Conservation (phyloP, 805 yeast species). For the Metschnikowia anglica region DNA sequence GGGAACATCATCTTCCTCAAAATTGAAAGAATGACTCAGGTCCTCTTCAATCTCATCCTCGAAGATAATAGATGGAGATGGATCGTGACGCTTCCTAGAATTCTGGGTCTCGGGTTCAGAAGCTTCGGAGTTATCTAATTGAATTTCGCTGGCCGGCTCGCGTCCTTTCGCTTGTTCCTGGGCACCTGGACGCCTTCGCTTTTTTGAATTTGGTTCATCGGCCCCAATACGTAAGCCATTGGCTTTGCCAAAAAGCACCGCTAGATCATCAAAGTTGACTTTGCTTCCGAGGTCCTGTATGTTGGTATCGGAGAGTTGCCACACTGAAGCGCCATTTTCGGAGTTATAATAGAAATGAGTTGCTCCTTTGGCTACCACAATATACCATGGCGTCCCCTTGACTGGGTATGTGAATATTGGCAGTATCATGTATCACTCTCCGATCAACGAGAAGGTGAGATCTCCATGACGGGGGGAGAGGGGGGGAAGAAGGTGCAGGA, state of each 20-base stretch:
- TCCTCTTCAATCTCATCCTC: not conserved
- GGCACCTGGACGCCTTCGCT: not conserved
- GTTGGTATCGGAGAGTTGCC: slow-evolving; percentile 35
- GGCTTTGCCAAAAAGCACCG: slow-evolving; percentile 28
- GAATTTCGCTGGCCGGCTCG: no score
- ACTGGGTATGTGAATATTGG: slow-evolving; percentile 19
- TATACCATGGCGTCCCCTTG: slow-evolving; percentile 25
- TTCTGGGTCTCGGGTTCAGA: no score
- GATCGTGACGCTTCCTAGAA: no score
- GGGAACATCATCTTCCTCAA: not conserved
- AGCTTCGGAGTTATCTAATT: not conserved
- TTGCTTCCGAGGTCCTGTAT: slow-evolving; percentile 19
- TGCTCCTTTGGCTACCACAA: slow-evolving; percentile 28
- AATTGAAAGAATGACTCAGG: not conserved
- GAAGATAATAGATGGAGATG: no score
- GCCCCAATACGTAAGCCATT: slow-evolving; percentile 20
- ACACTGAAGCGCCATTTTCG: slow-evolving; percentile 23
- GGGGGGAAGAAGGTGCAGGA: no score
- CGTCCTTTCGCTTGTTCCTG: not conserved
- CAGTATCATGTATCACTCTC: slow-evolving; percentile 12
- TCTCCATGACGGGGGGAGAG: no score
- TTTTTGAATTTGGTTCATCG: not conserved
- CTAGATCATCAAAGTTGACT: slow-evolving; percentile 33
- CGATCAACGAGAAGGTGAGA: no score
- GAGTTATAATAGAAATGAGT: slow-evolving; percentile 35